Percentiles rank a stretch among this genome's conserved stretches.
These are phyloP conservation scores for Blepharisma stoltei DNA, from an alignment of 73 alveolate species.

Conservation along the genomic window DNA sequence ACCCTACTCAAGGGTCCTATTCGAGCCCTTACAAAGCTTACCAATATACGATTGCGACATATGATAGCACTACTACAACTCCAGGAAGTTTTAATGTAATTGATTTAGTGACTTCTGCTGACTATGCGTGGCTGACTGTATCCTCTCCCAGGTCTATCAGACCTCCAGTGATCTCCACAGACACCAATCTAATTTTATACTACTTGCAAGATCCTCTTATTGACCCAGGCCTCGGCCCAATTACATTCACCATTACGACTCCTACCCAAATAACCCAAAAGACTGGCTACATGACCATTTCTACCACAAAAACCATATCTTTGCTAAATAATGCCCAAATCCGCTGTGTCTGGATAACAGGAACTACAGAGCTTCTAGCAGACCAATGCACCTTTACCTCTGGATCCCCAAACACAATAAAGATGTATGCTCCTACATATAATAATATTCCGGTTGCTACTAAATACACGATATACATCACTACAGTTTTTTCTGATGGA, in stretches of 20 bases:
- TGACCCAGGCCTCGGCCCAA: neutral
- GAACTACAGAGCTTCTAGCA: neutral
- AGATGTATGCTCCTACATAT: conserved; percentile 25
- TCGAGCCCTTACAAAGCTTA: neutral
- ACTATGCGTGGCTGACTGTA: conserved; percentile 1
- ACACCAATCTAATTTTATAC: neutral
- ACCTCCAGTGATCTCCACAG: neutral
- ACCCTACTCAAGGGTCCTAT: conserved; percentile 12
- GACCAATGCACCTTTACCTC: neutral
- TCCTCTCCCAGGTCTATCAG: neutral
- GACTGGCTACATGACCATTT: neutral
- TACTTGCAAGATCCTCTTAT: neutral
- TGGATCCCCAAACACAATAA: neutral
- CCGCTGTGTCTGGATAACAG: conserved; percentile 4
- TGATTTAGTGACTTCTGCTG: conserved; percentile 12
- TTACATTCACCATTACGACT: neutral
- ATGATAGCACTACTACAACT: neutral
- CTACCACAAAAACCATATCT: neutral
- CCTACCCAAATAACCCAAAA: neutral
- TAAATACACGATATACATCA: neutral
- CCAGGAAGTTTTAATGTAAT: conserved; percentile 4
- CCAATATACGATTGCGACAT: neutral
- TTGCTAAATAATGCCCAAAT: neutral
- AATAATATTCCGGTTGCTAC: neutral
- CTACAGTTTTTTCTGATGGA: conserved; percentile 22